Conservation (phyloP, 495 filamentous ascomycete species). For the Achaetomiella virescens region DNA sequence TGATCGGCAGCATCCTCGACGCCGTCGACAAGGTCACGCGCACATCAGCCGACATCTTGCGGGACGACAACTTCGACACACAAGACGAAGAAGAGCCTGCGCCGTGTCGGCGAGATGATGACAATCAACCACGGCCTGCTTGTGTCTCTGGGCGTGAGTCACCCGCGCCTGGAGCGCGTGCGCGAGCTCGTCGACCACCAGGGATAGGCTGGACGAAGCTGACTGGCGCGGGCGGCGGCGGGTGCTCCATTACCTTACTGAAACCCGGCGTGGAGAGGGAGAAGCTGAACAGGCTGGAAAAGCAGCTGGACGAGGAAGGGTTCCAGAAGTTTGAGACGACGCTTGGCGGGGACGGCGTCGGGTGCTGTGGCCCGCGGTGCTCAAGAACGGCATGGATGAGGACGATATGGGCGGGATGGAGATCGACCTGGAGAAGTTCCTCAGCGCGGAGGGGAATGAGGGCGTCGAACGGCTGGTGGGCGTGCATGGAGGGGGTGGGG, state of each 20-base stretch:
- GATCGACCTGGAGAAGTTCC: slow-evolving; percentile 88
- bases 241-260: slow-evolving; percentile 87
- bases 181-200: slow-evolving; percentile 83
- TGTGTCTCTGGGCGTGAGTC: slow-evolving; percentile 82
- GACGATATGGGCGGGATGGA: slow-evolving; percentile 74
- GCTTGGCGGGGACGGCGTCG: slow-evolving; percentile 84
- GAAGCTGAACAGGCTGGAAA: slow-evolving; percentile 54
- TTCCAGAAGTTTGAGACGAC: slow-evolving; percentile 82
- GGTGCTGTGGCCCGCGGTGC: slow-evolving; percentile 87
- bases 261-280: slow-evolving; percentile 51
- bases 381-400: slow-evolving; percentile 63
- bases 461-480: slow-evolving; percentile 74
- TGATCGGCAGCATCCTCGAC: slow-evolving; percentile 73
- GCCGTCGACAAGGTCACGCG: slow-evolving; percentile 76
- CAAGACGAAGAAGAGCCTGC: slow-evolving; percentile 51
- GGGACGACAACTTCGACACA: slow-evolving; percentile 54
- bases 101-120: slow-evolving; percentile 75
- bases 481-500: slow-evolving; percentile 52
- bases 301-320: slow-evolving; percentile 63
- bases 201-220: slow-evolving; percentile 95
- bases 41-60: slow-evolving; percentile 65
- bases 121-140: slow-evolving; percentile 89
- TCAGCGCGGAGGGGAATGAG: slow-evolving; percentile 71
- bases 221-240: slow-evolving; percentile 90
- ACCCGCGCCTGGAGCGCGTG: slow-evolving; percentile 86